Conservation (phyloP, 2,329 filamentous ascomycete genomes). For the Scytalidium lignicola region DNA sequence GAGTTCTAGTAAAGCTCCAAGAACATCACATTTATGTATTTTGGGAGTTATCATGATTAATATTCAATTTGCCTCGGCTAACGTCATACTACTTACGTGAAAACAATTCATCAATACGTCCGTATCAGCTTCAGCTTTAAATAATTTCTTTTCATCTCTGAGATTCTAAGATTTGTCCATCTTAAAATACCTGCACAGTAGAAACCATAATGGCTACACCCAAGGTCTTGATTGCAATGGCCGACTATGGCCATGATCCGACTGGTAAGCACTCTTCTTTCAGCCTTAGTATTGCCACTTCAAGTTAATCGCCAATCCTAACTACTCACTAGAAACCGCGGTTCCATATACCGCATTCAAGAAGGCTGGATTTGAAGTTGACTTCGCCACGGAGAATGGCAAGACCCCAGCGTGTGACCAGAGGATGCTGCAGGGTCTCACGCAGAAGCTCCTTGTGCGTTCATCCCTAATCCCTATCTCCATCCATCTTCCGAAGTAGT, state of each 20-base stretch:
- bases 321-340: constrained; percentile 38
- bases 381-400: constrained; percentile 46
- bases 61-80: too few species aligned
- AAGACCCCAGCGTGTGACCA: constrained; percentile 42
- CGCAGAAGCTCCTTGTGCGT: constrained; percentile 43
- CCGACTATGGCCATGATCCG: constrained; percentile 51
- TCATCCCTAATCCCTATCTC: not conserved
- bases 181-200: too few species aligned
- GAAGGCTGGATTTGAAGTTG: constrained; percentile 40
- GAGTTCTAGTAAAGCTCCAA: too few species aligned
- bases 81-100: too few species aligned
- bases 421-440: constrained; percentile 43
- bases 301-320: not conserved
- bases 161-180: too few species aligned
- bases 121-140: too few species aligned
- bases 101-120: too few species aligned
- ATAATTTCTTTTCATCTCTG: too few species aligned
- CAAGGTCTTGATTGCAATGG: constrained; percentile 44
- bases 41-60: too few species aligned
- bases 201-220: constrained; percentile 17
- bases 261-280: constrained; percentile 35
- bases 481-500: too few species aligned
- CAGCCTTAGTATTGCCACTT: not conserved
- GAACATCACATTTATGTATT: too few species aligned
- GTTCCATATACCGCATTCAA: constrained; percentile 44